These are phyloP conservation scores for Tolypocladium guangdongense DNA, from an alignment of 2,329 filamentous ascomycete genomes.

Conservation along the genomic window DNA sequence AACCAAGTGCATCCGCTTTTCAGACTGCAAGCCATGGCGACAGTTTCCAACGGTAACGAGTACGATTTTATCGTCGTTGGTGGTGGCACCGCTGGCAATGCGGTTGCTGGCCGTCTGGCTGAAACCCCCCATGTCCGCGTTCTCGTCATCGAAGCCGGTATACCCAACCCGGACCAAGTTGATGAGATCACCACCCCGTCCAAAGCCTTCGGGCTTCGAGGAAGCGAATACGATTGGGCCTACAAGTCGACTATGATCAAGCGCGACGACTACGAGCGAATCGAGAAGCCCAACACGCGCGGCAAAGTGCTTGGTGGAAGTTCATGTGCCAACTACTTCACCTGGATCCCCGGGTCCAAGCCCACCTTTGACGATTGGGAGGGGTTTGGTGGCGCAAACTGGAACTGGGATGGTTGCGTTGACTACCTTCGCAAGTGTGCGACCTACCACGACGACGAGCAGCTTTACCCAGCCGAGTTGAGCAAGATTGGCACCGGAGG, in stretches of 20 bases:
- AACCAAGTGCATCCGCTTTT: too few species aligned
- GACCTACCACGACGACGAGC: conserved; percentile 44
- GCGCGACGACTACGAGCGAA: conserved; percentile 45
- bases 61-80: conserved; percentile 23
- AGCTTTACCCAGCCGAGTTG: conserved; percentile 31
- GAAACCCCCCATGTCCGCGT: conserved; percentile 27
- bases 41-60: conserved; percentile 3
- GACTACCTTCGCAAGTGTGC: conserved; percentile 45
- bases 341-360: conserved; percentile 48
- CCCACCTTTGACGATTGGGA: conserved; percentile 56
- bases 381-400: conserved; percentile 60
- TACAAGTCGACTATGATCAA: conserved; percentile 53
- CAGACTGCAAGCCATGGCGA: conserved; percentile 1
- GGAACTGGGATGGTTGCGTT: conserved; percentile 42
- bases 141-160: conserved; percentile 37
- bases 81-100: conserved; percentile 24
- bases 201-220: conserved; percentile 40
- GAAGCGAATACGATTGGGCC: conserved; percentile 45
- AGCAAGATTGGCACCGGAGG: conserved; percentile 39
- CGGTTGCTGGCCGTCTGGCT: conserved; percentile 24
- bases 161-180: conserved; percentile 34
- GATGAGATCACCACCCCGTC: conserved; percentile 43
- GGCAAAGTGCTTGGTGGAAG: conserved; percentile 49
- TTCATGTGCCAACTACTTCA: conserved; percentile 51
- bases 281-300: conserved; percentile 53